Evolutionary conservation across 257 asterid genomes (phyloP), one percentile per base, ranked within the genome.

Genomic region (Haberlea rhodopensis): DNA sequence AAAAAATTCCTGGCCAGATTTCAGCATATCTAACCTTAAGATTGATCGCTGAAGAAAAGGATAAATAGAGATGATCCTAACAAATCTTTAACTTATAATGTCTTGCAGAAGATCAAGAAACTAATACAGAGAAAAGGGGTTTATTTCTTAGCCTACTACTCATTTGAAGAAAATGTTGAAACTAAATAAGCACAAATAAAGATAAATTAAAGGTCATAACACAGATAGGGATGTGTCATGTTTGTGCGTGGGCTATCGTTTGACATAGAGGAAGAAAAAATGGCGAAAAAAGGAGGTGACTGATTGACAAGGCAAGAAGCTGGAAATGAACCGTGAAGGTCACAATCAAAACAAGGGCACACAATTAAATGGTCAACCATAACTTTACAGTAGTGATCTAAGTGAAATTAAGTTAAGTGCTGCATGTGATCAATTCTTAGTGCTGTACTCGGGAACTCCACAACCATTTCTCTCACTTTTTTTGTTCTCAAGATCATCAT

Each of bases 271-370:
- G 21, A 56, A 54, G 32, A 45, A 40, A 31, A 21, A 67, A 71
- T 60, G n/a, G 63, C 21, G 58, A 27, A 49, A 51, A 68, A 43
- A 70, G 8, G 59, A n/a, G 15, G 80, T 62, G 82, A 81, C 62
- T 46, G 81, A 82, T 75, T 80, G 88, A 82, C 43, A 71, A 79
- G 85, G 82, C 82, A 81, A 79, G 77, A 77, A 83, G 79, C 78
- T 70, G 54, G 85, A 81, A 79, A 73, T n/a, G 78, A 78, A 71
- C 87, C 80, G 80, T 80, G 82, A 77, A 82, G 67, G 89, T 82
- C 90, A 65, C 79, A 79, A 85, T 85, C 90, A 71, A 75, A 61
- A 63, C 59, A 71, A 52, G 60, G 62, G 37, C 63, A 76, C 53
- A 68, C 53, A 70, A 55, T 71, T 31, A 80, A 60, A 76, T 79